Evolutionary conservation across 352 stramenopile genomes (phyloP), one percentile per base, ranked within the genome.

Genomic region (Peronospora destructor): DNA sequence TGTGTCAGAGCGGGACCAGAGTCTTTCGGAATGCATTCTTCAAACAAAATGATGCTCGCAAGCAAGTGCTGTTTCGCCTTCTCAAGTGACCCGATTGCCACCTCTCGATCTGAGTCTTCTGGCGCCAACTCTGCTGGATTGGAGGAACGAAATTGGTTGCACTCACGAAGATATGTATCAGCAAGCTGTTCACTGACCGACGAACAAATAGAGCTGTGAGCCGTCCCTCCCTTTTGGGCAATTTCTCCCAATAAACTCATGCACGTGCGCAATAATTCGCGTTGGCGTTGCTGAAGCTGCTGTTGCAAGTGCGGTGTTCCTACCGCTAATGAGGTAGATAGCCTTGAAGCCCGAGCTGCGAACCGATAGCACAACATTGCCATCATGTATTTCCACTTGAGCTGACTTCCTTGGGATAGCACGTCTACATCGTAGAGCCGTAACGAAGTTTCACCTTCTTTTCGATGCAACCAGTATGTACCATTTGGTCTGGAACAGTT

Each of bases 361-460:
- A 93, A 93, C 0, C 83, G 79, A 56, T 91, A 91, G 60, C 83
- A 93, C 12, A 93, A 60, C 83, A 93, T 93, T 25, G 83, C 80
- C 77, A 91, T 90, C 79, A 91, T 91, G 53, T 93, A 93, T 67
- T 93, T 93, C 83, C 83, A 93, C 65, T 93, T 93, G 39, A 89
- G 65, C 30, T 93, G 79, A 34, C 85, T 87, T 43, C 80, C 80
- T 46, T 89, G 71, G 0, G 83, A 91, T 2, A 93, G 58, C 19
- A 91, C 76, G 48, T 89, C 72, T 0, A 93, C 78, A 30, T 93
- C 83, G 39, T 93, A 93, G 17, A 93, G 60, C 8, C 77, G 79
- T 23, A 93, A 49, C 34, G 80, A 85, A 30, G 62, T 82, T 44
- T 91, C 79, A n/a, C 80, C 83, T 62, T 88, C 68, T 35, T 83